Evolutionary conservation across 1,284 basidiomycete species (phyloP), one percentile per base, ranked within the genome.

Genomic region (Inonotus obliquus): DNA sequence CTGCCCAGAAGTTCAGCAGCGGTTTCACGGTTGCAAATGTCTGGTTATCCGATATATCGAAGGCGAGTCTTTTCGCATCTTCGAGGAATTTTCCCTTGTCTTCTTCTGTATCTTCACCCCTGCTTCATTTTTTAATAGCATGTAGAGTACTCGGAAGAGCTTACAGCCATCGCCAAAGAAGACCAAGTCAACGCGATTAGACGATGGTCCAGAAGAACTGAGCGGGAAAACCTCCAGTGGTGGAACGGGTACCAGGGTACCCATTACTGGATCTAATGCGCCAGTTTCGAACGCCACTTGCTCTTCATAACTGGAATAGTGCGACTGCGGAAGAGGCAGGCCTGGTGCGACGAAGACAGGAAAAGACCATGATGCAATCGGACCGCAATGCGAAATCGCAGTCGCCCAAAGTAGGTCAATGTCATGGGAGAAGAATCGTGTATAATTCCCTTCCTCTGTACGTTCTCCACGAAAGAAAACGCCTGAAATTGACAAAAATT

Each of bases 1-100:
- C 87, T 0, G 84, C 91, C 87, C 88, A 94, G 66, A 94, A 87
- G 69, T 94, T 94, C 62, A 94, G 73, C 38, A 94, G 74, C 14
- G 89, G 87, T 63, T 82, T 79, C 25, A 94, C 91, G 0, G 87
- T 86, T 60, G 84, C 80, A 72, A 92, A 92, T 0, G 91, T 89
- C 65, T 91, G 87, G 67, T 89, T 87, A 14, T 78, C 73, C 1
- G 91, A 85, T 39, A 94, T 81, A 67, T 90, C 89, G 48, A 79
- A 73, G 0, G 87, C 88, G 4, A 94, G 81, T 32, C 81, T 77
- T 60, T 73, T 72, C 0, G 89, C 89, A 68, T 94, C 92, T 25
- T 76, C 70, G 45, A 92, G 66, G 68, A 94, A 94, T 67, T 87
- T 89, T 9, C 72, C 74, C 48, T 80, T 76, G 69, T 94, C 89